Percentiles rank a stretch among this genome's conserved stretches.
These are phyloP conservation scores for Calonectria crousiana DNA, from an alignment of 2,329 filamentous ascomycete species.

Conservation along the genomic window DNA sequence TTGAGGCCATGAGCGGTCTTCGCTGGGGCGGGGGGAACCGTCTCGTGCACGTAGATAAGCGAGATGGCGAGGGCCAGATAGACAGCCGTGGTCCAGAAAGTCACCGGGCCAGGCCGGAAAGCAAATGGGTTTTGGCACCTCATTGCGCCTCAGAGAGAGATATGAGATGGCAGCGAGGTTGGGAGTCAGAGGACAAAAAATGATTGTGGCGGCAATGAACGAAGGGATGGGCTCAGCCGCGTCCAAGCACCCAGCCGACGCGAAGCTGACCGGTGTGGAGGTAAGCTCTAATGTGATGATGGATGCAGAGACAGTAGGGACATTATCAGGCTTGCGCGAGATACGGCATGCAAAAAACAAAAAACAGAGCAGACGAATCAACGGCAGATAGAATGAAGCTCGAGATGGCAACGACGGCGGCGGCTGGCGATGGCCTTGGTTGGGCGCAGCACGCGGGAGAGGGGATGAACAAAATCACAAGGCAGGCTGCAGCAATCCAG, in stretches of 20 bases:
- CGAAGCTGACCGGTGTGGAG: slow-evolving; percentile 8
- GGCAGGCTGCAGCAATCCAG: not conserved
- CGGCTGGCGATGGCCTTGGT: slow-evolving; percentile 15
- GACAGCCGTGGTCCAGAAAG: slow-evolving; percentile 79
- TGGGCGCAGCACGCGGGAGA: slow-evolving; percentile 28
- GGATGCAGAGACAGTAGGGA: slow-evolving; percentile 9
- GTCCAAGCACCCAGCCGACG: not conserved
- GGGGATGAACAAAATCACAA: slow-evolving; percentile 11
- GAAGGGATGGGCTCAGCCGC: slow-evolving; percentile 10
- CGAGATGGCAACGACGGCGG: slow-evolving; percentile 13
- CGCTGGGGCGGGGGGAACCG: slow-evolving; percentile 75
- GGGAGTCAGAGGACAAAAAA: not conserved
- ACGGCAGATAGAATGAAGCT: not conserved
- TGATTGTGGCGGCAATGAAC: not conserved
- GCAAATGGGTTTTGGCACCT: slow-evolving; percentile 69
- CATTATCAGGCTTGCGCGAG: slow-evolving; percentile 12
- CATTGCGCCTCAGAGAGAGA: slow-evolving; percentile 38
- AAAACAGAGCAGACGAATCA: not conserved
- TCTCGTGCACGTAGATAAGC: slow-evolving; percentile 80
- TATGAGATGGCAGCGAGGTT: not conserved
- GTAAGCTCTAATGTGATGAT: slow-evolving; percentile 18
- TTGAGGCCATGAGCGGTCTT: slow-evolving; percentile 73
- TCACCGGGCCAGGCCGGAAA: slow-evolving; percentile 86
- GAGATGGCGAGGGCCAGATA: slow-evolving; percentile 84
- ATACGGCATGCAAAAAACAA: not conserved